These are phyloP conservation scores for Neurospora discreta DNA, from an alignment of 495 filamentous ascomycete species.

Conservation along the genomic window DNA sequence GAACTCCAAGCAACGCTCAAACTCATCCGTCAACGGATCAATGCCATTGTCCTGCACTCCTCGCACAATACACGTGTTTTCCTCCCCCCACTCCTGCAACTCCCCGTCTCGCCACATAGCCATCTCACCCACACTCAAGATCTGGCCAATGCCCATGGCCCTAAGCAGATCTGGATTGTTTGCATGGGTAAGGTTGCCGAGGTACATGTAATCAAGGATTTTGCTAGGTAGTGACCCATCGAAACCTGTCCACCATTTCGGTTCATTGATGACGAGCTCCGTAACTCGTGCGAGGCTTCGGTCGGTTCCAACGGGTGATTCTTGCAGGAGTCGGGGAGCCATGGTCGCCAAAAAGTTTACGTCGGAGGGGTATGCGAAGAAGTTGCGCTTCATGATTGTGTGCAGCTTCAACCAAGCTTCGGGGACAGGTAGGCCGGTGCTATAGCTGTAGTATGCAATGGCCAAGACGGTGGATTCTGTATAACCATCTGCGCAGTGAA, in stretches of 20 bases:
- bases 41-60: slow-evolving; percentile 94
- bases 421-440: slow-evolving; percentile 66
- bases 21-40: slow-evolving; percentile 79
- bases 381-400: slow-evolving; percentile 70
- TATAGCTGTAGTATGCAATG: slow-evolving; percentile 85
- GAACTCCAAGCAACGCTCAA: slow-evolving; percentile 78
- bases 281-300: slow-evolving; percentile 34
- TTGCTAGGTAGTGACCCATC: slow-evolving; percentile 87
- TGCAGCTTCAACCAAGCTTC: slow-evolving; percentile 84
- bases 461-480: slow-evolving; percentile 84
- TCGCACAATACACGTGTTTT: slow-evolving; percentile 68
- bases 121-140: slow-evolving; percentile 89
- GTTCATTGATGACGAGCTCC: slow-evolving; percentile 39
- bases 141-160: slow-evolving; percentile 71
- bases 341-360: slow-evolving; percentile 66
- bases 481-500: slow-evolving; percentile 93
- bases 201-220: slow-evolving; percentile 87
- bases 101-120: slow-evolving; percentile 67
- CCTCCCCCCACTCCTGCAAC: slow-evolving; percentile 52
- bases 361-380: slow-evolving; percentile 90
- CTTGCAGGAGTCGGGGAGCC: slow-evolving; percentile 54
- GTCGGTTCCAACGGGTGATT: slow-evolving; percentile 30
- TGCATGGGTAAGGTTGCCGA: slow-evolving; percentile 84
- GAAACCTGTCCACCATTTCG: slow-evolving; percentile 70
- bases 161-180: slow-evolving; percentile 79